Evolutionary conservation across 441 rosid species (phyloP).

Genomic region (Erysimum cheiri): DNA sequence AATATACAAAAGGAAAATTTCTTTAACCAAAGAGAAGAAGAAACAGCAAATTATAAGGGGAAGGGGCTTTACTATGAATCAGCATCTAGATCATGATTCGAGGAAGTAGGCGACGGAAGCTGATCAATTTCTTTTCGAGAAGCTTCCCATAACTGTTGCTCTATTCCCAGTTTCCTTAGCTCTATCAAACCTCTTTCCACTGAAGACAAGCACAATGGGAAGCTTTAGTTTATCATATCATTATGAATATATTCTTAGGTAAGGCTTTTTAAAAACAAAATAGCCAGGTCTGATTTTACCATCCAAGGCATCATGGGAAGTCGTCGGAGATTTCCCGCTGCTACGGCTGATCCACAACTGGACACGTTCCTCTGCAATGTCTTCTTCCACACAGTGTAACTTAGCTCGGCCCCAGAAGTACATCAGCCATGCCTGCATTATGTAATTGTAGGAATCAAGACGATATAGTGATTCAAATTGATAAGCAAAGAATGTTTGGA

Average conservation of each 20-base stretch:
- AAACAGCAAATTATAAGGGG: neutral
- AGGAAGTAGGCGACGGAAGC: conserved; percentile 41
- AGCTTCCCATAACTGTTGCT: conserved; percentile 98
- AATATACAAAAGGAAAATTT: conserved; percentile 37
- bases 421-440: conserved; percentile 86
- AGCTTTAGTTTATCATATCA: conserved; percentile 11
- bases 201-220: conserved; percentile 38
- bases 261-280: conserved; percentile 10
- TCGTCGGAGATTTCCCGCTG: conserved; percentile 56
- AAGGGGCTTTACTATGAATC: conserved; percentile 37
- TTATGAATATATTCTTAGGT: neutral
- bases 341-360: conserved; percentile 83
- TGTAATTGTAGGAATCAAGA: neutral
- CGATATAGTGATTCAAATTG: neutral
- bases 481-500: neutral
- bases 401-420: conserved; percentile 97
- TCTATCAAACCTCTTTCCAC: conserved; percentile 89
- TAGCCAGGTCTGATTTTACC: conserved; percentile 26
- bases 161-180: conserved; percentile 89
- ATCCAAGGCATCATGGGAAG: conserved; percentile 49
- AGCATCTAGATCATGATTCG: conserved; percentile 34
- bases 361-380: conserved; percentile 88
- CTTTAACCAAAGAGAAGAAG: conserved; percentile 1
- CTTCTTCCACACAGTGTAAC: conserved; percentile 83
- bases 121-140: conserved; percentile 78